These are phyloP conservation scores for Podospora conica DNA, from an alignment of 495 filamentous ascomycete genomes.

Conservation along the genomic window DNA sequence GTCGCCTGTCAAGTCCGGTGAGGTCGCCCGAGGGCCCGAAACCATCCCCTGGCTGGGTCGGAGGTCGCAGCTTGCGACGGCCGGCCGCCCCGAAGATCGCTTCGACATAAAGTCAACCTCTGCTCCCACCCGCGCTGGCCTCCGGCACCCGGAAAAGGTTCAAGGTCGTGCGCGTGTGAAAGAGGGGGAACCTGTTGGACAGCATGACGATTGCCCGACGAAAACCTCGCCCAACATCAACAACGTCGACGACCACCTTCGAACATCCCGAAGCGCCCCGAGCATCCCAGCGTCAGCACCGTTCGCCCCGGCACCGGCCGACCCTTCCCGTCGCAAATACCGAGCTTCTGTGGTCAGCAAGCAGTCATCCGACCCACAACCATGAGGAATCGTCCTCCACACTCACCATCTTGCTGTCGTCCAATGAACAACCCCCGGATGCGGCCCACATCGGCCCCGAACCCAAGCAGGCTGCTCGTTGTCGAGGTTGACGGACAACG, in stretches of 20 bases:
- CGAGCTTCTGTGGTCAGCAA: neutral
- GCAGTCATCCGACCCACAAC: neutral
- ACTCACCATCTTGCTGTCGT: neutral
- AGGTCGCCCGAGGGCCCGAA: conserved; percentile 4
- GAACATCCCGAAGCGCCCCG: neutral
- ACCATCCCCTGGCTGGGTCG: neutral
- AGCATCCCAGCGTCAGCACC: neutral
- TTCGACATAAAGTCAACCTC: neutral
- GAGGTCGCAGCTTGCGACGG: neutral
- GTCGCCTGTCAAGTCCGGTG: conserved; percentile 14
- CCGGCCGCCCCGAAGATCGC: neutral
- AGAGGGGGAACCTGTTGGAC: neutral
- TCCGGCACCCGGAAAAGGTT: neutral
- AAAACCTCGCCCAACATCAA: neutral
- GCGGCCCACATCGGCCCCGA: neutral
- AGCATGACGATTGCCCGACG: neutral
- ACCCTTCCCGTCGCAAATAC: neutral
- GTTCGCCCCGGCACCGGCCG: neutral
- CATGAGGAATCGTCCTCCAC: neutral
- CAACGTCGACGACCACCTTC: neutral
- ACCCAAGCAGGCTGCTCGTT: neutral
- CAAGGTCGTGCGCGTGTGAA: neutral
- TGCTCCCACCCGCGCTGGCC: neutral
- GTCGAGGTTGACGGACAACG: neutral
- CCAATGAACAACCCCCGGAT: neutral